These are phyloP conservation scores for Russula sp. DNA, from an alignment of 768 basidiomycete species.

Conservation along the genomic window DNA sequence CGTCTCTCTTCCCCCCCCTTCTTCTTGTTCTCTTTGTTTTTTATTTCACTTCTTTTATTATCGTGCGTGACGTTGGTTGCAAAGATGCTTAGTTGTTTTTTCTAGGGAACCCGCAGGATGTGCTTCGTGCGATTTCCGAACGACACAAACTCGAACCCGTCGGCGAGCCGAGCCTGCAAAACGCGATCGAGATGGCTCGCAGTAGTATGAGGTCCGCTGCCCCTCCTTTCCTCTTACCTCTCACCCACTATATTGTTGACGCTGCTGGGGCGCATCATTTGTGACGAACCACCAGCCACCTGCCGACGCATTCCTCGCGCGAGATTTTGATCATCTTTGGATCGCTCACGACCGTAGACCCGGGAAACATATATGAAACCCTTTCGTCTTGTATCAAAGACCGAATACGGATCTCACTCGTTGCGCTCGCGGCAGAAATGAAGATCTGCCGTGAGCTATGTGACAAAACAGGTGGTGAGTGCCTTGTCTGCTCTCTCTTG, in stretches of 20 bases:
- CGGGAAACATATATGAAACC: slow-evolving; percentile 92
- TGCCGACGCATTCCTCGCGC: slow-evolving; percentile 95
- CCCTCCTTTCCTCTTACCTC: neutral
- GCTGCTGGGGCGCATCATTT: neutral
- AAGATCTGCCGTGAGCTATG: slow-evolving; percentile 92
- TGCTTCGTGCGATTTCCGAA: slow-evolving; percentile 78
- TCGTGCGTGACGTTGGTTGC: neutral
- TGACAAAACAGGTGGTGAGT: slow-evolving; percentile 81
- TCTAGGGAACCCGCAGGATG: slow-evolving; percentile 91
- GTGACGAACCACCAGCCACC: slow-evolving; percentile 50
- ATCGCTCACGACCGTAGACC: slow-evolving; percentile 93
- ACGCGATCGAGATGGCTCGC: slow-evolving; percentile 94
- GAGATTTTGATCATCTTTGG: slow-evolving; percentile 94
- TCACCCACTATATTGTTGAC: neutral
- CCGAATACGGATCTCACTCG: slow-evolving; percentile 86
- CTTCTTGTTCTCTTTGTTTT: too few species aligned
- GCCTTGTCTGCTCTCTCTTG: slow-evolving; percentile 23
- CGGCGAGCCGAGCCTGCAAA: slow-evolving; percentile 95
- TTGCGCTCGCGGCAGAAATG: slow-evolving; percentile 96
- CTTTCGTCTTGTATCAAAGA: slow-evolving; percentile 77
- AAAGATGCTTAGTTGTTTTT: neutral
- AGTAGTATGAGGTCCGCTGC: slow-evolving; percentile 75
- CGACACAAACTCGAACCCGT: slow-evolving; percentile 82
- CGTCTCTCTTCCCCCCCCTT: neutral
- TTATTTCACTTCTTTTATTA: too few species aligned